These are phyloP conservation scores for Schizopora paradoxa DNA, from an alignment of 1,284 basidiomycete species.

Conservation along the genomic window DNA sequence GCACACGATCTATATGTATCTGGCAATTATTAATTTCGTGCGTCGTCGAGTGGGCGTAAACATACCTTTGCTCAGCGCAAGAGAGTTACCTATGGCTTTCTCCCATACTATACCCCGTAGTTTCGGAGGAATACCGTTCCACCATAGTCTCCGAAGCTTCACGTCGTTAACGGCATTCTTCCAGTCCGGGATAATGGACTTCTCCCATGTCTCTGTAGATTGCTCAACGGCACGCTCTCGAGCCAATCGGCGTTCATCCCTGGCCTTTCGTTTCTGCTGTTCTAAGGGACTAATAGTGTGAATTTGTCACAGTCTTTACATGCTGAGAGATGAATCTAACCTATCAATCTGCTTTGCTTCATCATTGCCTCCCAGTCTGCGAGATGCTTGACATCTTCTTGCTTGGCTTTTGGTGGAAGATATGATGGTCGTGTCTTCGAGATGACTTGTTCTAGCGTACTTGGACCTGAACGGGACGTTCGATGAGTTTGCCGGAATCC, in stretches of 20 bases:
- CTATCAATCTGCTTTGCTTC: conserved; percentile 68
- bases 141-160: conserved; percentile 77
- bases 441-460: conserved; percentile 65
- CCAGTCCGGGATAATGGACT: conserved; percentile 81
- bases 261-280: conserved; percentile 59
- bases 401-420: conserved; percentile 77
- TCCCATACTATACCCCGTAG: conserved; percentile 86
- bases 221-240: conserved; percentile 68
- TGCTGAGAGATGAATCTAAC: conserved; percentile 36
- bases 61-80: conserved; percentile 83
- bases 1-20: conserved; percentile 74
- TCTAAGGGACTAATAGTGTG: conserved; percentile 37
- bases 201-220: conserved; percentile 71
- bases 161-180: conserved; percentile 63
- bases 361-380: conserved; percentile 93
- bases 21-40: conserved; percentile 28
- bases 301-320: not conserved
- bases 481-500: conserved; percentile 32
- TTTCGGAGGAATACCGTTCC: conserved; percentile 86
- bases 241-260: conserved; percentile 59
- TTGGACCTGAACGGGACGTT: conserved; percentile 54
- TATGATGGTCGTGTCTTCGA: conserved; percentile 77
- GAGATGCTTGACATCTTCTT: conserved; percentile 82
- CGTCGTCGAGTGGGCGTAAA: conserved; percentile 7
- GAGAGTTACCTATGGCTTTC: conserved; percentile 80